phyloP scores from a whole-genome alignment of 1,284 basidiomycete genomes.

The Heterobasidion occidentale region DNA sequence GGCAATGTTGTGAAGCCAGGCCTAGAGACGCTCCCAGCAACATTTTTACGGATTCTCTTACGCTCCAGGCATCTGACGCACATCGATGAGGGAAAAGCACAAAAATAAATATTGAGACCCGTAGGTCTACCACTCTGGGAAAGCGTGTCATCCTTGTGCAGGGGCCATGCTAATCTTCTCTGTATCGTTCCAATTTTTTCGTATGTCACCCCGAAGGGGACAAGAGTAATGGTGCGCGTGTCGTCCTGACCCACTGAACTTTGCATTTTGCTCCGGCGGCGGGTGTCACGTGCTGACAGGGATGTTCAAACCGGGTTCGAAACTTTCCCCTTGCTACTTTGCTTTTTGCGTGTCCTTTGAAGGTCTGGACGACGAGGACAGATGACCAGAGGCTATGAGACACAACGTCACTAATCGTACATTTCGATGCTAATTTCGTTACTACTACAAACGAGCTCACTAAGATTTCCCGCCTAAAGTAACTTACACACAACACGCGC shows the following conservation, averaged over 20 bases:
- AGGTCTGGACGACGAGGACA: neutral
- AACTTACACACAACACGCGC: neutral
- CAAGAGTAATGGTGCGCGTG: neutral
- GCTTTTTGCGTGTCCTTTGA: too few species aligned
- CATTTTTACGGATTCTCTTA: too few species aligned
- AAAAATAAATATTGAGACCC: constrained; percentile 1
- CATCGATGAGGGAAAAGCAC: neutral
- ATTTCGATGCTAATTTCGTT: too few species aligned
- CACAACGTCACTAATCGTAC: too few species aligned
- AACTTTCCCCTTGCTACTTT: too few species aligned
- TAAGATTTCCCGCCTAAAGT: too few species aligned
- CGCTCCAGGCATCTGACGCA: too few species aligned
- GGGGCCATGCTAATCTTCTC: neutral
- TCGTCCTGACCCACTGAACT: neutral
- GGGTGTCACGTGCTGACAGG: neutral
- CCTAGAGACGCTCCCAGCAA: too few species aligned
- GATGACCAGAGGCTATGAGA: too few species aligned
- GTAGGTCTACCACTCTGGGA: neutral
- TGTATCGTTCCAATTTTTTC: constrained; percentile 1
- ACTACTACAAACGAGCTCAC: too few species aligned
- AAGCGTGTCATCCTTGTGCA: neutral
- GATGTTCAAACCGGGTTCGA: too few species aligned
- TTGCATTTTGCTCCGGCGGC: neutral
- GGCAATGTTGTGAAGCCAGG: too few species aligned
- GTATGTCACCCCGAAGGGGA: neutral